Conservation (phyloP, 768 basidiomycete genomes). For the Serendipita sp. region DNA sequence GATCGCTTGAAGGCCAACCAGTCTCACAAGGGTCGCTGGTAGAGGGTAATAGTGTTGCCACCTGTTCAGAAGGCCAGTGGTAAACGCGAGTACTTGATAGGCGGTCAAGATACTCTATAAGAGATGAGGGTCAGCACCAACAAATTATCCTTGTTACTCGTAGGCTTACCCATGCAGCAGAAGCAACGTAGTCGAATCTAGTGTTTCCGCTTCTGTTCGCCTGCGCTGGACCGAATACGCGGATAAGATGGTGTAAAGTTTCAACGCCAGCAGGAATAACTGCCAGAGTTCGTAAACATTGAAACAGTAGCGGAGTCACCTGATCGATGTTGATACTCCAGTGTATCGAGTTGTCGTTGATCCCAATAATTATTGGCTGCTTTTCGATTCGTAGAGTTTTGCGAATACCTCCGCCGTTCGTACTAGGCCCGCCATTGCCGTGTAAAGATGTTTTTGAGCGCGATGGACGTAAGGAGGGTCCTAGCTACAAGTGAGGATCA, state of each 20-base stretch:
- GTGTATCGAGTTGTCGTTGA: not conserved
- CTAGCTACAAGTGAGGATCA: not conserved
- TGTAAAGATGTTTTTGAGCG: not conserved
- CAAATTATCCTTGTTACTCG: not conserved
- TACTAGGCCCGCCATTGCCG: not conserved
- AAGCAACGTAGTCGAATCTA: not conserved
- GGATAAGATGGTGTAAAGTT: not conserved
- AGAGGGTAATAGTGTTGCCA: constrained; percentile 88
- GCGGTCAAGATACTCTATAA: constrained; percentile 65
- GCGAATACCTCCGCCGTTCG: not conserved
- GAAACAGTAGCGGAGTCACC: not conserved
- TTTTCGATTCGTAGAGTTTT: not conserved
- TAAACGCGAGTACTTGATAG: constrained; percentile 72
- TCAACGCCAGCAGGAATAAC: not conserved
- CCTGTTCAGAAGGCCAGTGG: constrained; percentile 74
- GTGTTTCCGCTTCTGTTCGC: not conserved
- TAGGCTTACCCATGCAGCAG: not conserved
- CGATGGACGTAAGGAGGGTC: not conserved
- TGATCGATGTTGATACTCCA: not conserved
- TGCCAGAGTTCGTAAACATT: not conserved
- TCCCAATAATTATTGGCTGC: not conserved
- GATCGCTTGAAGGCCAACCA: constrained; percentile 84
- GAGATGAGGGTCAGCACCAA: not conserved
- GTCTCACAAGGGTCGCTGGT: constrained; percentile 72
- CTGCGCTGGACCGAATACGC: not conserved